phyloP scores from a whole-genome alignment of 2,329 filamentous ascomycete species.

The Exophiala lecanii-corni region DNA sequence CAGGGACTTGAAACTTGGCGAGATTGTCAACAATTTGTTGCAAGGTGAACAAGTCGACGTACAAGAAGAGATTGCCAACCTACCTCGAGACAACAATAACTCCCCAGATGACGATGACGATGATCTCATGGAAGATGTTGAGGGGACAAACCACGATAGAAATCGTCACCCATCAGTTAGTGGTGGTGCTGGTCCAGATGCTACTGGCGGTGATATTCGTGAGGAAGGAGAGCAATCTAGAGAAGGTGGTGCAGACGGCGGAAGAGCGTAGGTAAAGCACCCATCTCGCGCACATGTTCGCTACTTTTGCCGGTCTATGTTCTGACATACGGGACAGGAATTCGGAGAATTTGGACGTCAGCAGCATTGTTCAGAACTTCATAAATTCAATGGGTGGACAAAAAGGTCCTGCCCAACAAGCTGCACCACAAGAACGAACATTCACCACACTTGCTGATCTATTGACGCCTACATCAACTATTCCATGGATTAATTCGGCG shows the following conservation, averaged over 20 bases:
- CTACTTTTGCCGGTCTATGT: not conserved
- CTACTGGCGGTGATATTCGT: constrained; percentile 85
- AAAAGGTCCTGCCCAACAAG: constrained; percentile 36
- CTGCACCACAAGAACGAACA: constrained; percentile 53
- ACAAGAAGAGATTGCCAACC: constrained; percentile 62
- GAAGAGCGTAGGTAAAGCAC: constrained; percentile 91
- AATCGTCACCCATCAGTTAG: constrained; percentile 57
- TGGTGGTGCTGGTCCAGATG: constrained; percentile 78
- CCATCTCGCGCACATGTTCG: constrained; percentile 15
- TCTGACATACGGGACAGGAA: constrained; percentile 48
- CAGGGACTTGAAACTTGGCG: constrained; percentile 78
- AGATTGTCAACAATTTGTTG: constrained; percentile 77
- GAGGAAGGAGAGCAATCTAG: constrained; percentile 83
- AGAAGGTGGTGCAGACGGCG: constrained; percentile 92
- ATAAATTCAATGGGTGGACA: constrained; percentile 71
- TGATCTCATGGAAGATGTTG: constrained; percentile 74
- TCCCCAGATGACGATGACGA: constrained; percentile 60
- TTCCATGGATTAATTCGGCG: constrained; percentile 68
- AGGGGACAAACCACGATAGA: constrained; percentile 56
- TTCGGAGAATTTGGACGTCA: constrained; percentile 62
- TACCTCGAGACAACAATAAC: constrained; percentile 48
- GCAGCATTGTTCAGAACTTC: constrained; percentile 79
- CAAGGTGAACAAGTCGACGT: constrained; percentile 88
- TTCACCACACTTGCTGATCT: constrained; percentile 86
- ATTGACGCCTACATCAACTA: constrained; percentile 69